phyloP scores from a whole-genome alignment of 78 protist species.

The slime mould (Dictyostelium discoideum) region DNA sequence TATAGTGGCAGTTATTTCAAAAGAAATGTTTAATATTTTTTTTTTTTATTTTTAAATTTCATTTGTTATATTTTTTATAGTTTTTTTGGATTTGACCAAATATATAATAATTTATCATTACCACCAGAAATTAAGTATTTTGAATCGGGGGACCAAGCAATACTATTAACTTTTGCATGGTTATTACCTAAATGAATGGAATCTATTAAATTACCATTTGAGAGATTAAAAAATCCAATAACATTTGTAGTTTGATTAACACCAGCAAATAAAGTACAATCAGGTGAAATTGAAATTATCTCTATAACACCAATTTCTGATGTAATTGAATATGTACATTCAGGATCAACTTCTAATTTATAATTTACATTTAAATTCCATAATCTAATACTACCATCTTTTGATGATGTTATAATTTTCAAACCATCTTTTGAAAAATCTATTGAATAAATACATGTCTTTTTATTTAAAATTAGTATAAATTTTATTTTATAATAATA shows the following conservation, averaged over 20 bases:
- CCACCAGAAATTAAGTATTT: conserved; percentile 5
- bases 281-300: not conserved
- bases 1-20: too few relatives aligned
- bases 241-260: not conserved
- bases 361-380: conserved; percentile 49
- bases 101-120: conserved; percentile 8
- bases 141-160: conserved; percentile 20
- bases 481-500: too few relatives aligned
- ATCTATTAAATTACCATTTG: conserved; percentile 4
- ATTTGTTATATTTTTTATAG: not conserved
- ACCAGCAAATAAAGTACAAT: not conserved
- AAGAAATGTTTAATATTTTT: too few relatives aligned
- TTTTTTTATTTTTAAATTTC: not conserved
- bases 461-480: too few relatives aligned
- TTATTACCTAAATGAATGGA: not conserved
- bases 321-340: not conserved
- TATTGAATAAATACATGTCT: conserved; percentile 26
- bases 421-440: conserved; percentile 22
- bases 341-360: conserved; percentile 31
- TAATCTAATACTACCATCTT: conserved; percentile 26
- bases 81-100: conserved; percentile 12
- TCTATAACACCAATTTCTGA: not conserved
- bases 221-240: not conserved
- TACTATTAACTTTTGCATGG: not conserved
- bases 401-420: conserved; percentile 20